A percentile compares a stretch with the other conserved stretches of the same genome.
phyloP scores from a whole-genome alignment of 331 rosid genomes.

The Pyrus hybrid region DNA sequence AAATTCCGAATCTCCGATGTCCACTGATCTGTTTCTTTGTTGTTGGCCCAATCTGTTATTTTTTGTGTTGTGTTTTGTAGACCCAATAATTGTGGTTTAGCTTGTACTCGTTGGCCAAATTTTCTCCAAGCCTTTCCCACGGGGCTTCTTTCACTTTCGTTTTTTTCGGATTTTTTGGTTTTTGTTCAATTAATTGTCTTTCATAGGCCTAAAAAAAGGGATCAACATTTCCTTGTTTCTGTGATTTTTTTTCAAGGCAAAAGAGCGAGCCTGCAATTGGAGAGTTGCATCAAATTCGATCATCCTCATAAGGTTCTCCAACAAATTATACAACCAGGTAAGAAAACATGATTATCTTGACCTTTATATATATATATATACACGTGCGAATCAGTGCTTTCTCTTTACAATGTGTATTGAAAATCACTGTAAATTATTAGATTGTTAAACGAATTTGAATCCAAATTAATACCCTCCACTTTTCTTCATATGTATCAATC shows the following conservation, averaged over 20 bases:
- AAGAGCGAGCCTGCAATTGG: neutral
- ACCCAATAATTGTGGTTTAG: too few species aligned
- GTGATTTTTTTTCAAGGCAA: neutral
- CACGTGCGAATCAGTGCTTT: neutral
- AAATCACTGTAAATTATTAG: neutral
- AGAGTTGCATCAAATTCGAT: neutral
- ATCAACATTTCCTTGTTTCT: neutral
- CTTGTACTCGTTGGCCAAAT: too few species aligned
- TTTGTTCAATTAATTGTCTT: neutral
- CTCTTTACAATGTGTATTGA: too few species aligned
- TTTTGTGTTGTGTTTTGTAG: too few species aligned
- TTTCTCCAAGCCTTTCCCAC: neutral
- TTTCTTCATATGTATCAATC: neutral
- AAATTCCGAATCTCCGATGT: too few species aligned
- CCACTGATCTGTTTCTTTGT: too few species aligned
- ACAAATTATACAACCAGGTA: neutral
- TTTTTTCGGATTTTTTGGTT: neutral
- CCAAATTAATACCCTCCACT: neutral
- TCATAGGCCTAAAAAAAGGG: neutral
- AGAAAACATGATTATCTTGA: neutral
- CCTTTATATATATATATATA: neutral
- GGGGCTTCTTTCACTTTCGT: neutral
- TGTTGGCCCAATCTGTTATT: too few species aligned
- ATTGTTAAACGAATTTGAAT: neutral
- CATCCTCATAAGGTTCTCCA: neutral